Evolutionary conservation across 2,329 filamentous ascomycete genomes (phyloP).

Genomic region (Cryphonectria japonica): DNA sequence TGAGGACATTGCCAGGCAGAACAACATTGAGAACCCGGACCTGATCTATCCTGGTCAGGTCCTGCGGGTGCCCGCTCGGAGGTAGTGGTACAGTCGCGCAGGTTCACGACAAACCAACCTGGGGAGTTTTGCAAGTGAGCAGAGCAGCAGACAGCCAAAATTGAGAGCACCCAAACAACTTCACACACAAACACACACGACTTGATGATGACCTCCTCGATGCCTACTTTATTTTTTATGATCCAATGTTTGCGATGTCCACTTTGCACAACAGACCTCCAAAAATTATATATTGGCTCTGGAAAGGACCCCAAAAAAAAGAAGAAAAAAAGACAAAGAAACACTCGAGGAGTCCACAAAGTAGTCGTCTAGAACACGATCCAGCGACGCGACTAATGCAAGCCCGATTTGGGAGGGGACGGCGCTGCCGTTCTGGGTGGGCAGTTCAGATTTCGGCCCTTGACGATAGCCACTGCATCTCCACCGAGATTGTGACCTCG

Average conservation of each 20-base stretch:
- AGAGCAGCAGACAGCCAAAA: not conserved
- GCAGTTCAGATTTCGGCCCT: conserved; percentile 1
- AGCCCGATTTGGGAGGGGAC: conserved; percentile 1
- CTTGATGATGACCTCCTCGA: too few species aligned
- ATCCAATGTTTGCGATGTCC: too few species aligned
- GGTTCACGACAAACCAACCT: not conserved
- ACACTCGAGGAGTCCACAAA: not conserved
- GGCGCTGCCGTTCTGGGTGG: conserved; percentile 8
- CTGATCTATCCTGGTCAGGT: conserved; percentile 48
- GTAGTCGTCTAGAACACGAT: conserved; percentile 35
- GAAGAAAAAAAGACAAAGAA: not conserved
- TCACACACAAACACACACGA: too few species aligned
- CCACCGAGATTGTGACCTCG: conserved; percentile 23
- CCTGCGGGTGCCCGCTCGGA: conserved; percentile 41
- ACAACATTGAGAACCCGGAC: conserved; percentile 46
- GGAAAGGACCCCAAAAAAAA: not conserved
- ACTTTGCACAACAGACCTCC: too few species aligned
- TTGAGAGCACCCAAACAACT: too few species aligned
- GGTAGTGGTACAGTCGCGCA: not conserved
- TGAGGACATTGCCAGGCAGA: conserved; percentile 45
- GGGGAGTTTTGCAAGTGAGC: too few species aligned
- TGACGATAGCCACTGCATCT: conserved; percentile 13
- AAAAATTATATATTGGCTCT: too few species aligned
- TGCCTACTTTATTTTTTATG: too few species aligned
- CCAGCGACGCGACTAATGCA: conserved; percentile 39